Conservation (phyloP, 1,139 yeast genomes). For the Keqinozyma sinolaborantium region DNA sequence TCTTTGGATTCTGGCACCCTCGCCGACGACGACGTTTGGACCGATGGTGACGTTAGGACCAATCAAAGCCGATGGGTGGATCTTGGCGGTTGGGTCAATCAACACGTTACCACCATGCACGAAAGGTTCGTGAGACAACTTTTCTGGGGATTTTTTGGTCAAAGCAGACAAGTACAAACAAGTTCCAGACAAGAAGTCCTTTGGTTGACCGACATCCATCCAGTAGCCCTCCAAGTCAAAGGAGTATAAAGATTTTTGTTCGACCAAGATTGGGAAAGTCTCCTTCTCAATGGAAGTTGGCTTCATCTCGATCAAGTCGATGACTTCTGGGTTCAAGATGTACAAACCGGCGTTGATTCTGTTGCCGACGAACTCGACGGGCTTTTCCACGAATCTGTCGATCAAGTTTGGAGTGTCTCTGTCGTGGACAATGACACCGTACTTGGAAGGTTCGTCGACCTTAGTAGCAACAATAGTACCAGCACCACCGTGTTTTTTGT, state of each 20-base stretch:
- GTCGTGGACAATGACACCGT: slow-evolving; percentile 98
- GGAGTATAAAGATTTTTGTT: slow-evolving; percentile 83
- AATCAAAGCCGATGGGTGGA: slow-evolving; percentile 89
- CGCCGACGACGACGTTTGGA: slow-evolving; percentile 94
- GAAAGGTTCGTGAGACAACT: slow-evolving; percentile 62
- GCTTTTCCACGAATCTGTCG: slow-evolving; percentile 98
- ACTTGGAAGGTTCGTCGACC: slow-evolving; percentile 98
- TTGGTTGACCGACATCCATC: slow-evolving; percentile 99
- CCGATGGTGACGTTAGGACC: slow-evolving; percentile 99
- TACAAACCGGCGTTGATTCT: slow-evolving; percentile 97
- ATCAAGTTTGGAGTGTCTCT: slow-evolving; percentile 89
- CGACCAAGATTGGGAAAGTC: slow-evolving; percentile 96
- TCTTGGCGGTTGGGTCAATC: slow-evolving; percentile 92
- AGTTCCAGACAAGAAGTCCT: slow-evolving; percentile 97
- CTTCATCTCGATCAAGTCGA: slow-evolving; percentile 93
- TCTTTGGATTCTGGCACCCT: slow-evolving; percentile 98
- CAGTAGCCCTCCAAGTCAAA: slow-evolving; percentile 99
- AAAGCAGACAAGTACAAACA: slow-evolving; percentile 86
- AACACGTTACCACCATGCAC: slow-evolving; percentile 87
- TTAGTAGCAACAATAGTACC: slow-evolving; percentile 99
- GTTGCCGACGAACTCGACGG: slow-evolving; percentile 98
- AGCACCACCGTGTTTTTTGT: slow-evolving; percentile 91
- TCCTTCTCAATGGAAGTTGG: slow-evolving; percentile 99
- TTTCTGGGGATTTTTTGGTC: slow-evolving; percentile 73
- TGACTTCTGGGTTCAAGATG: slow-evolving; percentile 94